phyloP scores from a whole-genome alignment of 192 early-diverging fungal species.

The Linnemannia exigua region DNA sequence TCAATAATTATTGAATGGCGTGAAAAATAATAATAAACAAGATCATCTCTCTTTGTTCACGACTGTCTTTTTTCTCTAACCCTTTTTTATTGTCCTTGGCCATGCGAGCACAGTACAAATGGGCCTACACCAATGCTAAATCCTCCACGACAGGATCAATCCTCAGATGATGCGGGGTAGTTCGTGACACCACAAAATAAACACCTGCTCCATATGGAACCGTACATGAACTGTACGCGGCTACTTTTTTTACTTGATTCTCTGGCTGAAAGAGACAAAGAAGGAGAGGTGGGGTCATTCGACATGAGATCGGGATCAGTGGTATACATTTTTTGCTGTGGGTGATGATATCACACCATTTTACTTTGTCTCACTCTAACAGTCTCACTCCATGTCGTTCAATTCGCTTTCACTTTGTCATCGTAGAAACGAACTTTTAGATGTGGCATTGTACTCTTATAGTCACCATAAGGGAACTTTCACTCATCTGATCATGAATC shows the following conservation, averaged over 20 bases:
- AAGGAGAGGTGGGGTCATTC: background rate
- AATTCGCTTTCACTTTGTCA: background rate
- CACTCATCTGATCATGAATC: background rate
- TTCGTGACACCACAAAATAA: background rate
- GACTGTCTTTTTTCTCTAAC: constrained; percentile 1
- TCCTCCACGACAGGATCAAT: background rate
- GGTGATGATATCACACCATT: background rate
- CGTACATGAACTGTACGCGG: background rate
- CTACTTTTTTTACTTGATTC: background rate
- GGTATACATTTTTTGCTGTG: background rate
- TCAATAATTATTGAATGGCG: constrained; percentile 6
- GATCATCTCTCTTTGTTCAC: background rate
- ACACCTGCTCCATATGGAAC: no score
- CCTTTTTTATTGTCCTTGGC: background rate
- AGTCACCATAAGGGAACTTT: background rate
- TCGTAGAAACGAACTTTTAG: background rate
- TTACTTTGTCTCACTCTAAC: background rate
- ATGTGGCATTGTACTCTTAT: background rate
- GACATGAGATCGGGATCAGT: background rate
- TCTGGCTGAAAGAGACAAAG: background rate
- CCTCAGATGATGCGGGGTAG: background rate
- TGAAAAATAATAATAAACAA: background rate
- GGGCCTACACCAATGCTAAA: background rate
- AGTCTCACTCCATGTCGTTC: background rate
- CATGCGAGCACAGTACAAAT: background rate